Evolutionary conservation across 2,329 filamentous ascomycete genomes (phyloP).

Genomic region (Metarhizium album): DNA sequence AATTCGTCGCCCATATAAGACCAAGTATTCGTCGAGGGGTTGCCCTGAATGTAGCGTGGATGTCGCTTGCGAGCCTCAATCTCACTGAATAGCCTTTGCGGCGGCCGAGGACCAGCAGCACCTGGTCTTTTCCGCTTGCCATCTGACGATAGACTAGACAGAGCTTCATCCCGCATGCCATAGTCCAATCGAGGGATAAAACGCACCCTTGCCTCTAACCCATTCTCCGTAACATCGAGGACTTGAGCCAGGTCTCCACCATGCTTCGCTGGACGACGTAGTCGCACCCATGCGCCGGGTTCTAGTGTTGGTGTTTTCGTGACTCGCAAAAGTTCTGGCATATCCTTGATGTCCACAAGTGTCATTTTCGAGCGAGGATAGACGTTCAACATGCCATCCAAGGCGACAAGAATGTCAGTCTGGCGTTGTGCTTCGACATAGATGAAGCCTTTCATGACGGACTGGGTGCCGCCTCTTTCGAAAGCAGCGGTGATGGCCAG

Average conservation of each 20-base stretch:
- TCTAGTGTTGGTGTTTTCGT: slow-evolving; percentile 77
- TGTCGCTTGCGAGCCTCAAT: slow-evolving; percentile 84
- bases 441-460: slow-evolving; percentile 83
- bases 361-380: slow-evolving; percentile 82
- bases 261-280: slow-evolving; percentile 71
- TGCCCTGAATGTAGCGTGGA: slow-evolving; percentile 49
- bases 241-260: slow-evolving; percentile 85
- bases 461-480: slow-evolving; percentile 68
- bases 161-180: slow-evolving; percentile 66
- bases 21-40: slow-evolving; percentile 71
- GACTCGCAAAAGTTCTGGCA: slow-evolving; percentile 89
- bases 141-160: slow-evolving; percentile 36
- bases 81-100: slow-evolving; percentile 87
- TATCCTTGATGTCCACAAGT: slow-evolving; percentile 90
- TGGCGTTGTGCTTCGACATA: slow-evolving; percentile 88
- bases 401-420: slow-evolving; percentile 71
- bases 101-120: slow-evolving; percentile 57
- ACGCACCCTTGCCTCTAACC: slow-evolving; percentile 74
- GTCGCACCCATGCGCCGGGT: slow-evolving; percentile 83
- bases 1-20: slow-evolving; percentile 83
- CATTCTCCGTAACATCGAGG: slow-evolving; percentile 85
- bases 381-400: slow-evolving; percentile 79
- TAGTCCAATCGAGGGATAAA: slow-evolving; percentile 91
- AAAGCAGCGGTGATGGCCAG: slow-evolving; percentile 83
- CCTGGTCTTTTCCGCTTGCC: slow-evolving; percentile 71